A percentile compares a stretch with the other conserved stretches of the same genome.
Evolutionary conservation across 495 filamentous ascomycete species (phyloP).

Genomic region (Penicillium crystallinum): DNA sequence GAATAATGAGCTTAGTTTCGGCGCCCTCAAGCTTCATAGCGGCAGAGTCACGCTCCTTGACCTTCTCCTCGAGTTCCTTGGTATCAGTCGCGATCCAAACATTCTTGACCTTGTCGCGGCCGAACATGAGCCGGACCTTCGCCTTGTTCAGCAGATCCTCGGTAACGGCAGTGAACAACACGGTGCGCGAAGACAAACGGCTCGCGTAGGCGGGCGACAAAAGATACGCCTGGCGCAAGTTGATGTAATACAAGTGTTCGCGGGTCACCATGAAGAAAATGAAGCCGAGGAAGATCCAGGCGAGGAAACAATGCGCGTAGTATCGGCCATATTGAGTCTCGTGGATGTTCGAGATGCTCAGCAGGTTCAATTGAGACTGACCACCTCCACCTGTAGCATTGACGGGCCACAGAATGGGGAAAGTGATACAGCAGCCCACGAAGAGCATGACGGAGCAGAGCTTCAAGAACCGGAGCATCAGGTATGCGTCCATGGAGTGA

Average conservation of each 20-base stretch:
- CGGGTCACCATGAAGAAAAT: slow-evolving; percentile 85
- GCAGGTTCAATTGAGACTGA: slow-evolving; percentile 65
- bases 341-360: slow-evolving; percentile 69
- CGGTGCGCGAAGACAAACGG: slow-evolving; percentile 88
- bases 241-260: slow-evolving; percentile 92
- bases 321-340: slow-evolving; percentile 51
- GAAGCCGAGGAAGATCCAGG: slow-evolving; percentile 77
- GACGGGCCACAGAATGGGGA: slow-evolving; percentile 80
- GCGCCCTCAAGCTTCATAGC: slow-evolving; percentile 84
- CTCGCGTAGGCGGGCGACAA: slow-evolving; percentile 81
- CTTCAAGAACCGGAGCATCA: slow-evolving; percentile 81
- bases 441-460: slow-evolving; percentile 67
- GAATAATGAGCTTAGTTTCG: slow-evolving; percentile 79
- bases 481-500: slow-evolving; percentile 83
- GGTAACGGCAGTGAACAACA: slow-evolving; percentile 87
- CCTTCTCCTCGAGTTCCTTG: slow-evolving; percentile 74
- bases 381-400: slow-evolving; percentile 66
- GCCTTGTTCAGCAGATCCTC: slow-evolving; percentile 64
- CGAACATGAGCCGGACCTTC: slow-evolving; percentile 74
- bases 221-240: slow-evolving; percentile 90
- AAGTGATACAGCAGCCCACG: slow-evolving; percentile 75
- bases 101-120: slow-evolving; percentile 63
- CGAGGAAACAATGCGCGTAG: slow-evolving; percentile 72
- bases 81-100: slow-evolving; percentile 84
- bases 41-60: slow-evolving; percentile 76